Evolutionary conservation across 192 early-diverging fungal species (phyloP), one percentile per base, ranked within the genome.

Genomic region (Backusella psychrophila): DNA sequence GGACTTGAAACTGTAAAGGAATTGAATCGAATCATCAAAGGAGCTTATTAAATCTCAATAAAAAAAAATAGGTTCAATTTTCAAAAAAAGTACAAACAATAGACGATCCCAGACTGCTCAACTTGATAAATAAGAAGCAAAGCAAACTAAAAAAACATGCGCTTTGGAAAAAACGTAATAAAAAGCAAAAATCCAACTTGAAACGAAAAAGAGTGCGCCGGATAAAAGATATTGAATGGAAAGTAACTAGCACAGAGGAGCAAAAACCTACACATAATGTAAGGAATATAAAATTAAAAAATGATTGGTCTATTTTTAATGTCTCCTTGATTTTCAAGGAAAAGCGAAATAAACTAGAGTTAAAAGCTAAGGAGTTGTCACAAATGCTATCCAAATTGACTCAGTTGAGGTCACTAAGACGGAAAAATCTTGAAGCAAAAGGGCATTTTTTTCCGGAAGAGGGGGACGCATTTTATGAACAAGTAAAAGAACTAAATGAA

Each of bases 381-480:
- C 53, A 56, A 21, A 56, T 56, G 21, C n/a, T 56, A 56, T 23
- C 53, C 8, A 56, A 56, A 56, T 21, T 56, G 53, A 21, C 21
- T 9, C 53, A 56, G n/a, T n/a, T 56, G n/a, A 56, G 53, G 19
- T 9, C 53, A 23, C 53, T 56, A 56, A 56, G 53, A 3, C 53
- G 53, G n/a, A 56, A 21, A 56, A n/a, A 21, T 2, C 53, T 56
- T 56, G 53, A 56, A 56, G 53, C 21, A 21, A 56, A 56, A 76
- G 81, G 81, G 35, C 81, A 80, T 35, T 82, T 82, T 52, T 82
- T 82, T 56, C 78, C 81, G 3, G 81, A 79, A 46, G 78, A 82
- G 66, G 81, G 77, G 26, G 35, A 82, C 21, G 74, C 75, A 41
- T 82, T 82, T 49, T 82, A 80, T 42, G 76, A 79, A 29, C 70